Base-by-base conservation (phyloP, 2,329 filamentous ascomycete species). In the Aaosphaeria pasadenensis region DNA sequence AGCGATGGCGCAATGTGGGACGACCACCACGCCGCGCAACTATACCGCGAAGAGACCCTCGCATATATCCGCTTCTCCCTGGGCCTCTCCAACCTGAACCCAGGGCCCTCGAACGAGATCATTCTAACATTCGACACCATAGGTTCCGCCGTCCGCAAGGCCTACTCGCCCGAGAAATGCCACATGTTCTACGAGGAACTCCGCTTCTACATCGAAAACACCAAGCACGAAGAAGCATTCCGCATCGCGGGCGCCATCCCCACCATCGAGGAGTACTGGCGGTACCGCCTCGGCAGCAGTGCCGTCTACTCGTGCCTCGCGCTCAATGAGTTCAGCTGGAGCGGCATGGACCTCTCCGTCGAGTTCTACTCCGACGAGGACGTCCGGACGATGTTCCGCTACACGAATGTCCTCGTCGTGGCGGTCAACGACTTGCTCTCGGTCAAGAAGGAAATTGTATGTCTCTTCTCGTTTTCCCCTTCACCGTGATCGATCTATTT, bases 191-290 rank as follows among this genome's bases (percentile, higher is more conserved):
- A 48, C 33, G n/a, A 42, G 6, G 45, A 51, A 28, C 43, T 53
- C n/a, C 13, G 7, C 6, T 48, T 39, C 39, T 48, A 48, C 43
- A 44, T 53, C 24, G 40, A 46, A 9, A 51, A 44, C 33, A 41
- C 48, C 2, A 48, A 53, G 35, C 30, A 33, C 1, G 50, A 57
- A 39, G 52, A 55, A 38, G 45, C 30, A 3, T 30, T 51, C 24
- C 45, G 44, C 4, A 40, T 57, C 2, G 33, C 38, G 3, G 46
- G 46, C 2, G 36, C 5, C 11, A 42, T 55, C 11, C 44, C 49
- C 4, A 39, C 47, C 3, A 3, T 53, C n/a, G 45, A 51, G 24
- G 52, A 55, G 24, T 57, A 44, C 43, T 57, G 54, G 54, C 31
- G 38, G 1, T 53, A 46, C 43, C 43, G 54, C 7, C 46, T 53